phyloP scores from a whole-genome alignment of 805 yeast genomes.

The Torulaspora maleeae region DNA sequence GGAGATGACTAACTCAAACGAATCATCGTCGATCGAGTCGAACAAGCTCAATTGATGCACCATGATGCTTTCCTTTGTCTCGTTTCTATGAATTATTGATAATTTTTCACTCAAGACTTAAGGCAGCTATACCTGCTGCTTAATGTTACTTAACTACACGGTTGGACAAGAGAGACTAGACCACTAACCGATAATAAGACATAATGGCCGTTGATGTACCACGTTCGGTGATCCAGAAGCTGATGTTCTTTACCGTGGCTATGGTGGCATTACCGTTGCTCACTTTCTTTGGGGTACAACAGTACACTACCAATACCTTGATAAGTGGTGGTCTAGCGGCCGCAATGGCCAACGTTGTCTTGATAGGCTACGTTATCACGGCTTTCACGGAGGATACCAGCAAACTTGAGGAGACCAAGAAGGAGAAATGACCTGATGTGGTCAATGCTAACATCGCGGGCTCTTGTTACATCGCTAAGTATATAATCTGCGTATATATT shows the following conservation, averaged over 20 bases:
- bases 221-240: conserved; percentile 54
- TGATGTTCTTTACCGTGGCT: conserved; percentile 68
- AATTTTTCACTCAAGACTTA: background rate
- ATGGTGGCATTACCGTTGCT: conserved; percentile 67
- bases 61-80: conserved; percentile 17
- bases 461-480: background rate
- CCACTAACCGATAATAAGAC: conserved; percentile 1
- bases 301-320: conserved; percentile 45
- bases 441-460: no score
- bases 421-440: conserved; percentile 26
- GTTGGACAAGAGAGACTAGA: background rate
- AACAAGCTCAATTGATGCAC: conserved; percentile 33
- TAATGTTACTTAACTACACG: background rate
- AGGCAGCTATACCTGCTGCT: background rate
- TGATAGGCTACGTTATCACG: conserved; percentile 65
- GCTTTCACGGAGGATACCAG: conserved; percentile 66
- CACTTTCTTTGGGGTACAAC: conserved; percentile 55
- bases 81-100: background rate
- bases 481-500: background rate
- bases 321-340: conserved; percentile 81
- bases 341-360: conserved; percentile 64
- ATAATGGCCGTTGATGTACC: conserved; percentile 42
- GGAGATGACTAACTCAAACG: conserved; percentile 28
- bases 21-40: conserved; percentile 29
- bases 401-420: conserved; percentile 37